phyloP scores from a whole-genome alignment of 345 rosid species.

The Dipteronia dyeriana region DNA sequence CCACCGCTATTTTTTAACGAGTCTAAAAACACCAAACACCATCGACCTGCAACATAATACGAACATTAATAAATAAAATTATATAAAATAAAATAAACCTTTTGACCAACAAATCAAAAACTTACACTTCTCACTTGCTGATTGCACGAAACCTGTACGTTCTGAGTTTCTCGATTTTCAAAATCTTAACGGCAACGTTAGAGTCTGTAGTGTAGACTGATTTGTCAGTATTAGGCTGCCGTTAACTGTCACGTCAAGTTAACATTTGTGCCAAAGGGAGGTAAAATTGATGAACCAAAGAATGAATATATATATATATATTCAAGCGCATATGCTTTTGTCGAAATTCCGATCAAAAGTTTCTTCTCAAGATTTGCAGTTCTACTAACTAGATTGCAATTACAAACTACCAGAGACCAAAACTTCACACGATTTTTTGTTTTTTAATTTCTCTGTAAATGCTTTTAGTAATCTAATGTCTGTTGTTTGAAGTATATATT shows the following conservation, averaged over 20 bases:
- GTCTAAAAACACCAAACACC: neutral
- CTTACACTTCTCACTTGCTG: neutral
- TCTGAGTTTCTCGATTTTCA: neutral
- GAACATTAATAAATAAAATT: neutral
- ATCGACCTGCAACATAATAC: neutral
- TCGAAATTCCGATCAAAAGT: neutral
- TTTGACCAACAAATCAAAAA: constrained; percentile 1
- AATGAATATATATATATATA: neutral
- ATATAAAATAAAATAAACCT: neutral
- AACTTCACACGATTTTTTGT: neutral
- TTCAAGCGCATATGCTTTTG: neutral
- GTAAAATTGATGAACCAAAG: too few relatives aligned
- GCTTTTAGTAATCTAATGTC: neutral
- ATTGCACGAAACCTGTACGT: neutral
- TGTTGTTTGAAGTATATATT: neutral
- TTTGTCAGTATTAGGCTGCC: neutral
- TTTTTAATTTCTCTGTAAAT: neutral
- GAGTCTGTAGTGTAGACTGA: neutral
- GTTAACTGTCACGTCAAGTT: neutral
- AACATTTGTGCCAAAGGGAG: neutral
- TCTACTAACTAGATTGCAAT: neutral
- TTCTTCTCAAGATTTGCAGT: constrained; percentile 15
- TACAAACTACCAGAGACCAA: neutral
- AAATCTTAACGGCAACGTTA: too few relatives aligned
- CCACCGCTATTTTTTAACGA: neutral